phyloP scores from a whole-genome alignment of 106 monocot species.

The Ottelia alismoides region DNA sequence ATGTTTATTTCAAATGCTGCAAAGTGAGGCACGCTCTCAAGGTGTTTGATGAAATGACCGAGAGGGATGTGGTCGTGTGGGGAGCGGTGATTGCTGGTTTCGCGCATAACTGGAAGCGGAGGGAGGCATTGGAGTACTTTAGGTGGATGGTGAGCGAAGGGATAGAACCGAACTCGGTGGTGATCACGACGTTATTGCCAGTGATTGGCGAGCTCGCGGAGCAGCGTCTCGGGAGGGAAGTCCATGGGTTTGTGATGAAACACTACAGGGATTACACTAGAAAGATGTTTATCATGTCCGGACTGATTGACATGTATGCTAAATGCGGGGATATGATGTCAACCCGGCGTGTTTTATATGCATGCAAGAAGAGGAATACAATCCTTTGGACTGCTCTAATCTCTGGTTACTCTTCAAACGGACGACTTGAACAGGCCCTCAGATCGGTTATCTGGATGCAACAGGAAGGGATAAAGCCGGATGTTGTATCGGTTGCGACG shows the following conservation, averaged over 20 bases:
- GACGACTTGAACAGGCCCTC: constrained; percentile 62
- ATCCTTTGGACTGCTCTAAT: constrained; percentile 85
- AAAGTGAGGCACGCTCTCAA: constrained; percentile 46
- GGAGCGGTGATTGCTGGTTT: constrained; percentile 80
- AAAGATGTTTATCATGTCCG: constrained; percentile 27
- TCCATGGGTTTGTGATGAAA: constrained; percentile 52
- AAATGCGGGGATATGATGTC: constrained; percentile 78
- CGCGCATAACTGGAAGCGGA: constrained; percentile 45
- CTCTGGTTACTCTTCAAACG: constrained; percentile 81
- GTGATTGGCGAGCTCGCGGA: constrained; percentile 46
- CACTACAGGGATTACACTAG: constrained; percentile 25
- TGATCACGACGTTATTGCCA: constrained; percentile 49
- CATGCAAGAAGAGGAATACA: constrained; percentile 39
- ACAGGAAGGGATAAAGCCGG: constrained; percentile 71
- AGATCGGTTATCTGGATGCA: constrained; percentile 88
- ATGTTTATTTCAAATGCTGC: constrained; percentile 85
- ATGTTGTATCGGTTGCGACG: constrained; percentile 63
- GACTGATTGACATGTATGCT: constrained; percentile 86
- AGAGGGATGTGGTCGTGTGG: constrained; percentile 65
- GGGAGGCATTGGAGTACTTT: constrained; percentile 70
- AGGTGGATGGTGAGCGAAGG: constrained; percentile 46
- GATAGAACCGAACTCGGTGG: constrained; percentile 60
- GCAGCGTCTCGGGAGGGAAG: constrained; percentile 33
- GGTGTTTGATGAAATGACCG: constrained; percentile 28
- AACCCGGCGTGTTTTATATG: constrained; percentile 68